Conservation (phyloP, 169 alveolate genomes). For the Plasmodium gonderi region DNA sequence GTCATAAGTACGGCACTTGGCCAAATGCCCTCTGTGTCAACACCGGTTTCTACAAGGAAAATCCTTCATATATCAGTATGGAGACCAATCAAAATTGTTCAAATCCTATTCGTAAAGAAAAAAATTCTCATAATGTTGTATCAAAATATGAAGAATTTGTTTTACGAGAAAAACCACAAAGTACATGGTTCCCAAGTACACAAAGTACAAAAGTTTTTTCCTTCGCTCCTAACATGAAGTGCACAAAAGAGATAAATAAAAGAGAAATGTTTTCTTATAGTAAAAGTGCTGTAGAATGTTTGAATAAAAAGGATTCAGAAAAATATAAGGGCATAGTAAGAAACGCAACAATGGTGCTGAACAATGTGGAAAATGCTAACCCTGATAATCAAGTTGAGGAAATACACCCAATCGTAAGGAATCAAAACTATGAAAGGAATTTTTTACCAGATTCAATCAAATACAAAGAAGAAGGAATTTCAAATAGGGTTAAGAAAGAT, state of each 20-base stretch:
- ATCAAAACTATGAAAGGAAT: background rate
- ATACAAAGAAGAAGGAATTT: slow-evolving; percentile 3
- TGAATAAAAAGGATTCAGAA: too few relatives aligned
- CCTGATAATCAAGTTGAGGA: background rate
- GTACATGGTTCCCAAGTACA: background rate
- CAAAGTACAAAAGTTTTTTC: background rate
- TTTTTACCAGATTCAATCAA: background rate
- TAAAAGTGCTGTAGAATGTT: background rate
- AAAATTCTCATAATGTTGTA: too few relatives aligned
- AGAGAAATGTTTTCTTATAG: background rate
- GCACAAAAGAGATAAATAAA: background rate
- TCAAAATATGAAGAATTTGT: background rate
- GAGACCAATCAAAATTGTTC: too few relatives aligned
- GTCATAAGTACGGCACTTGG: too few relatives aligned
- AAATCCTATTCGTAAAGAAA: too few relatives aligned
- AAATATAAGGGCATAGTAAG: background rate
- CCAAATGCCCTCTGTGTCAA: too few relatives aligned
- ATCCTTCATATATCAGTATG: too few relatives aligned
- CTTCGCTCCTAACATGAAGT: background rate
- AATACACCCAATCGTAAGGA: background rate
- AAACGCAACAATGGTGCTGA: background rate
- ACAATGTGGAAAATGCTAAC: background rate
- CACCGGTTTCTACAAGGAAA: too few relatives aligned
- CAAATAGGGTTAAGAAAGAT: background rate
- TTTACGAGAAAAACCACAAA: background rate